phyloP scores from a whole-genome alignment of 208 protist species.

The Crithidia bombi region DNA sequence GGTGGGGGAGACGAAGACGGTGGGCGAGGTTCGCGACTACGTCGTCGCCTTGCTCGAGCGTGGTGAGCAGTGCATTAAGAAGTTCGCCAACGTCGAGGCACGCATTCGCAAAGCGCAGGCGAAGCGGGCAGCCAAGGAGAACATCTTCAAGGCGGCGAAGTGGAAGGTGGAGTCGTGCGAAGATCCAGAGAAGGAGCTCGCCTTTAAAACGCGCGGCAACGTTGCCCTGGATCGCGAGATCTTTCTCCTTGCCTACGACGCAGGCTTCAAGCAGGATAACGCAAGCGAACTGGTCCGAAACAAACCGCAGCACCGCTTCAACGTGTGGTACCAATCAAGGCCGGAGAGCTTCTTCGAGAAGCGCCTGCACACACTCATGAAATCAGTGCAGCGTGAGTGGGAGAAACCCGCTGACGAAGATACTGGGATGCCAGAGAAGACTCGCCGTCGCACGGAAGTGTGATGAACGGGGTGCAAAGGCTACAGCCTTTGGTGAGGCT shows the following conservation, averaged over 20 bases:
- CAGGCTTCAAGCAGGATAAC: constrained; percentile 53
- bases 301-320: constrained; percentile 79
- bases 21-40: constrained; percentile 85
- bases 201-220: constrained; percentile 47
- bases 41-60: constrained; percentile 76
- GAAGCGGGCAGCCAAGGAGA: constrained; percentile 47
- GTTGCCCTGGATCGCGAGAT: constrained; percentile 65
- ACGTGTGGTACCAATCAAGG: constrained; percentile 83
- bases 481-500: background rate
- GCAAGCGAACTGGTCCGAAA: constrained; percentile 47
- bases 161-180: constrained; percentile 88
- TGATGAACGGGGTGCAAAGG: background rate
- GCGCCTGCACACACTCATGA: constrained; percentile 60
- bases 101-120: constrained; percentile 56
- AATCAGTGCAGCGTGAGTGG: constrained; percentile 77
- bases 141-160: constrained; percentile 63
- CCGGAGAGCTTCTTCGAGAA: constrained; percentile 60
- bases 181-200: constrained; percentile 65
- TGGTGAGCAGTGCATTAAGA: constrained; percentile 74
- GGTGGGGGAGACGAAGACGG: constrained; percentile 51
- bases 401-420: constrained; percentile 50
- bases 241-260: constrained; percentile 79
- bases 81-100: constrained; percentile 62
- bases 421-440: constrained; percentile 21
- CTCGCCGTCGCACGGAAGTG: constrained; percentile 33